Conservation (phyloP, 148 eudicot genomes). For the Nepenthes mirabilis region DNA sequence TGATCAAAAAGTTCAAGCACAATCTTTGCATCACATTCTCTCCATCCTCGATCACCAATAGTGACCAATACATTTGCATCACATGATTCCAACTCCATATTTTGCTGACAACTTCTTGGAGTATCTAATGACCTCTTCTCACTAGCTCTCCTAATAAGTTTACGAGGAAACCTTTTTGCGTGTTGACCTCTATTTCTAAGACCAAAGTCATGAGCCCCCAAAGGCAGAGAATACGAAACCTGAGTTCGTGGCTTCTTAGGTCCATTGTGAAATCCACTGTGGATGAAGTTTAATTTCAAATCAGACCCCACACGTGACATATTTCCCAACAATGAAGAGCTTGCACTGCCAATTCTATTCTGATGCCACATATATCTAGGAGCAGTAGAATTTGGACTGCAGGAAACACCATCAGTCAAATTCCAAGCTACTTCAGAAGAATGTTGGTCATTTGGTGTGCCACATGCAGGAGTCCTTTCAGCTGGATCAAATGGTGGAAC, state of each 20-base stretch:
- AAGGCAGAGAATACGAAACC: conserved; percentile 69
- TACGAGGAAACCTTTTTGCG: conserved; percentile 43
- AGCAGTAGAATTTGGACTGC: conserved; percentile 23
- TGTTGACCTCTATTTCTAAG: conserved; percentile 27
- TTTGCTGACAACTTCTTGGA: conserved; percentile 31
- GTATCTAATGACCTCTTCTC: conserved; percentile 49
- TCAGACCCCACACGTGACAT: conserved; percentile 27
- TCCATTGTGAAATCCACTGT: conserved; percentile 50
- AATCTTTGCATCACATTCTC: conserved; percentile 75
- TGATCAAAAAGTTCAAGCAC: conserved; percentile 54
- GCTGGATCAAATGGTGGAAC: conserved; percentile 33
- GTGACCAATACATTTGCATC: conserved; percentile 67
- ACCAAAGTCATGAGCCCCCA: conserved; percentile 34
- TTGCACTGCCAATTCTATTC: conserved; percentile 17
- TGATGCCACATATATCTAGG: conserved; percentile 28
- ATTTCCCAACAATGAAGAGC: conserved; percentile 27
- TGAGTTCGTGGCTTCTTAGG: conserved; percentile 89
- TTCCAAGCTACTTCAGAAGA: conserved; percentile 19
- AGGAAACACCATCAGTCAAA: conserved; percentile 16
- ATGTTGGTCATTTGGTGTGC: conserved; percentile 9
- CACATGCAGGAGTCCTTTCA: conserved; percentile 22
- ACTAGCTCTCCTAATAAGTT: conserved; percentile 62
- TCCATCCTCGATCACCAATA: conserved; percentile 69
- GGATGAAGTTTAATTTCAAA: conserved; percentile 29
- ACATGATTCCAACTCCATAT: conserved; percentile 45